These are phyloP conservation scores for Chlamydomonas asymmetrica DNA, from an alignment of 139 green algal genomes.

Conservation along the genomic window DNA sequence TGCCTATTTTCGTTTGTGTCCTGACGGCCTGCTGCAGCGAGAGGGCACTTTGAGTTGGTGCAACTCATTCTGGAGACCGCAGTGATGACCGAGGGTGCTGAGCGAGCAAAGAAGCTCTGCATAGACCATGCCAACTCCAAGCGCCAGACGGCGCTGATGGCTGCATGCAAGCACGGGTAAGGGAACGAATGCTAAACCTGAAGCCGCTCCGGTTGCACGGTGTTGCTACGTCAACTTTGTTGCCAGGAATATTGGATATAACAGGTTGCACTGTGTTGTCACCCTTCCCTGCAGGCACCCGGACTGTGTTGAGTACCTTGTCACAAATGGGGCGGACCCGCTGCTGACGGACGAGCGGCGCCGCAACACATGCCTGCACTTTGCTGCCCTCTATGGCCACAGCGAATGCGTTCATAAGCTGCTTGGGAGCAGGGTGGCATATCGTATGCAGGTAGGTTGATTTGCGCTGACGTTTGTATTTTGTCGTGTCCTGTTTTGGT, in stretches of 20 bases:
- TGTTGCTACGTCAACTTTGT: not conserved
- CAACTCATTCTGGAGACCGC: conserved; percentile 53
- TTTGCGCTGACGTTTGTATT: not conserved
- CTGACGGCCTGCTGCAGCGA: conserved; percentile 18
- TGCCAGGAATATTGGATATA: not conserved
- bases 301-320: conserved; percentile 49
- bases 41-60: conserved; percentile 53
- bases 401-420: conserved; percentile 53
- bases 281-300: conserved; percentile 39
- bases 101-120: conserved; percentile 37
- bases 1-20: not conserved
- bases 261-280: too few species aligned
- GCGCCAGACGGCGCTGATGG: conserved; percentile 50
- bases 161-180: conserved; percentile 59
- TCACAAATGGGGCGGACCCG: conserved; percentile 53
- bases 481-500: not conserved
- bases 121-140: conserved; percentile 59
- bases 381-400: conserved; percentile 46
- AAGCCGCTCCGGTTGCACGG: not conserved
- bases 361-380: conserved; percentile 58
- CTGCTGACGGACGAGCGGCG: conserved; percentile 40
- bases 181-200: too few species aligned
- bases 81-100: conserved; percentile 42
- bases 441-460: conserved; percentile 8
- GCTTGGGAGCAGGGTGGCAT: conserved; percentile 22